Conservation (phyloP, 495 filamentous ascomycete species). For the Aspergillus diversus region DNA sequence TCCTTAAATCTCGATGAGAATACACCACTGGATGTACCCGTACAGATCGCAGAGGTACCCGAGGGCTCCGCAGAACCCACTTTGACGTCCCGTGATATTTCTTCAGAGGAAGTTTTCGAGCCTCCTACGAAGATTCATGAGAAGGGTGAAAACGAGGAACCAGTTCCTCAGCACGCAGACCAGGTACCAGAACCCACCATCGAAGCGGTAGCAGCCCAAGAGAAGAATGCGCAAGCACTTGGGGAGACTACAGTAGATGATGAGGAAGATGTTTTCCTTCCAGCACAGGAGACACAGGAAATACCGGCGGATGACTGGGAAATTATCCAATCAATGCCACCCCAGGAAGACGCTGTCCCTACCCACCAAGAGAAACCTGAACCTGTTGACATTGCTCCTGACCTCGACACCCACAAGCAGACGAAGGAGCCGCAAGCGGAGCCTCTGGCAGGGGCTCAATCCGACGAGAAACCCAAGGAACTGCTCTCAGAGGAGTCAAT, state of each 20-base stretch:
- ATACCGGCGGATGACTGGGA: background rate
- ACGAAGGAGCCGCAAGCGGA: too few species aligned
- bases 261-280: background rate
- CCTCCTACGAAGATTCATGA: background rate
- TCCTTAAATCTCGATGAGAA: background rate
- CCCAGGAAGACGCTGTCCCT: too few species aligned
- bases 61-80: background rate
- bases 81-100: too few species aligned
- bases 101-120: background rate
- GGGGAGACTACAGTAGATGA: conserved; percentile 6
- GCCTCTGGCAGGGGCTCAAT: too few species aligned
- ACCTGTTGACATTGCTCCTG: too few species aligned
- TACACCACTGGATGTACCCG: background rate
- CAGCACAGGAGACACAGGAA: conserved; percentile 1
- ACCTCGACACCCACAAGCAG: too few species aligned
- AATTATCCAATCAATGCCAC: too few species aligned
- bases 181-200: background rate
- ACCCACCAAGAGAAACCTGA: too few species aligned
- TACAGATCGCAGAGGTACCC: background rate
- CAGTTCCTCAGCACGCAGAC: background rate
- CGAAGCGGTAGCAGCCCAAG: conserved; percentile 6
- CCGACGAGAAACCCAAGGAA: background rate
- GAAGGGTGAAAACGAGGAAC: conserved; percentile 2
- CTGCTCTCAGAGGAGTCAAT: background rate
- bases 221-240: background rate